phyloP scores from a whole-genome alignment of 495 filamentous ascomycete genomes.

The Annulohypoxylon maeteangense region DNA sequence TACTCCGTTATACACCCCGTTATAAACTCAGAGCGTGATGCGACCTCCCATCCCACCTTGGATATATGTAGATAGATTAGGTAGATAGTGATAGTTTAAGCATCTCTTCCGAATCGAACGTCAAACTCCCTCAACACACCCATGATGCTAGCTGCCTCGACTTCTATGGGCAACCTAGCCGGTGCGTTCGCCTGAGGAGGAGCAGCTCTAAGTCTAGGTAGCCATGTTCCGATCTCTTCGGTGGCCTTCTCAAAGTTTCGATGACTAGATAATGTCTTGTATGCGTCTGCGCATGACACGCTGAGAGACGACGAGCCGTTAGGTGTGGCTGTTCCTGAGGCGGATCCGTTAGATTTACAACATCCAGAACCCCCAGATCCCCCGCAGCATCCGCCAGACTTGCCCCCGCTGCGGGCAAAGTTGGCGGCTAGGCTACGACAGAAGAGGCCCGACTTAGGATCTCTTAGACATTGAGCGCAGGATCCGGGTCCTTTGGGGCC shows the following conservation, averaged over 20 bases:
- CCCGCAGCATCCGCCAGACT: constrained; percentile 56
- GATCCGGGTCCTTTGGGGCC: constrained; percentile 81
- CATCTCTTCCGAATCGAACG: constrained; percentile 70
- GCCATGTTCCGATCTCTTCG: constrained; percentile 77
- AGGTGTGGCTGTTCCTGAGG: constrained; percentile 12
- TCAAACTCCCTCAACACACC: constrained; percentile 85
- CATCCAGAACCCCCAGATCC: constrained; percentile 49
- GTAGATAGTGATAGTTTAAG: too few relatives aligned
- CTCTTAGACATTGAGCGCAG: constrained; percentile 79
- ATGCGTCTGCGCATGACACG: constrained; percentile 79
- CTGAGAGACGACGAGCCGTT: constrained; percentile 45
- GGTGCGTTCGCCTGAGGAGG: constrained; percentile 45
- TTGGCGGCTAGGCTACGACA: constrained; percentile 83
- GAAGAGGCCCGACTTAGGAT: constrained; percentile 84
- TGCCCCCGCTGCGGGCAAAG: constrained; percentile 55
- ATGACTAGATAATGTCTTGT: constrained; percentile 82
- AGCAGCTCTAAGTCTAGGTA: constrained; percentile 76
- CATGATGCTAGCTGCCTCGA: constrained; percentile 89
- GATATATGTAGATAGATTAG: neutral
- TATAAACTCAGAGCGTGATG: neutral
- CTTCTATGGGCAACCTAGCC: constrained; percentile 73
- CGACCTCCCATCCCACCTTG: neutral
- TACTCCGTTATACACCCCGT: too few relatives aligned
- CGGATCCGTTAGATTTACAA: constrained; percentile 47
- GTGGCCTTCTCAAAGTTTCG: constrained; percentile 80